These are phyloP conservation scores for Leccinum subfulvum DNA, from an alignment of 1,284 basidiomycete species.

Conservation along the genomic window DNA sequence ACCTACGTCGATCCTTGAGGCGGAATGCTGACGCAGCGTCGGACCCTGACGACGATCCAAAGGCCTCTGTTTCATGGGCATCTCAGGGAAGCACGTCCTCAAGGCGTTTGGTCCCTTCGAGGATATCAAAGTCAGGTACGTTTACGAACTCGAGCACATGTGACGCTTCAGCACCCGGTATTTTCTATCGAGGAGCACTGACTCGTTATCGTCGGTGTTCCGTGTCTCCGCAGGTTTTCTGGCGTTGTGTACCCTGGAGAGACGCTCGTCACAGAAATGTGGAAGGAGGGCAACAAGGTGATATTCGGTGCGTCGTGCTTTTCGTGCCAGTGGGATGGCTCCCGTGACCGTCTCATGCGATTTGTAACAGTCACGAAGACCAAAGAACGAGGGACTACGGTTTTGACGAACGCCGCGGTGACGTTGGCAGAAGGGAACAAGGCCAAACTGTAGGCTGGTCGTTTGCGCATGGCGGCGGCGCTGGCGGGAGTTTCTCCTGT, in stretches of 20 bases:
- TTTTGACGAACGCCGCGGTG: slow-evolving; percentile 73
- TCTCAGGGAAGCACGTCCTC: slow-evolving; percentile 91
- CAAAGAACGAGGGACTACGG: slow-evolving; percentile 72
- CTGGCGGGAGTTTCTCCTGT: background rate
- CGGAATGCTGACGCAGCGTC: slow-evolving; percentile 2
- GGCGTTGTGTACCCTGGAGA: slow-evolving; percentile 95
- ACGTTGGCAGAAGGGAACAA: slow-evolving; percentile 57
- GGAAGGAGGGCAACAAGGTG: slow-evolving; percentile 93
- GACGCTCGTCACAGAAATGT: slow-evolving; percentile 94
- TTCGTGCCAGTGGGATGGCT: background rate
- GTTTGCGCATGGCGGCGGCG: background rate
- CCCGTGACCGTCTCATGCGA: slow-evolving; percentile 1
- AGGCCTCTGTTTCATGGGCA: slow-evolving; percentile 91
- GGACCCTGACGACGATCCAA: background rate
- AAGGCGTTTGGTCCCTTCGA: slow-evolving; percentile 84
- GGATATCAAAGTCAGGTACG: slow-evolving; percentile 94
- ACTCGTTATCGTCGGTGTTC: background rate
- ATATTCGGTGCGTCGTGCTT: slow-evolving; percentile 73
- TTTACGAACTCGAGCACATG: slow-evolving; percentile 1
- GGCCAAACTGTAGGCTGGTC: slow-evolving; percentile 55
- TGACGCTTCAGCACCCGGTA: background rate
- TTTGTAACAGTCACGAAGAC: slow-evolving; percentile 61
- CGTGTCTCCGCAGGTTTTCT: slow-evolving; percentile 57
- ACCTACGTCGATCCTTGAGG: background rate
- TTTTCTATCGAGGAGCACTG: background rate